Evolutionary conservation across 768 basidiomycete species (phyloP).

Genomic region (Suillus cothurnatus): DNA sequence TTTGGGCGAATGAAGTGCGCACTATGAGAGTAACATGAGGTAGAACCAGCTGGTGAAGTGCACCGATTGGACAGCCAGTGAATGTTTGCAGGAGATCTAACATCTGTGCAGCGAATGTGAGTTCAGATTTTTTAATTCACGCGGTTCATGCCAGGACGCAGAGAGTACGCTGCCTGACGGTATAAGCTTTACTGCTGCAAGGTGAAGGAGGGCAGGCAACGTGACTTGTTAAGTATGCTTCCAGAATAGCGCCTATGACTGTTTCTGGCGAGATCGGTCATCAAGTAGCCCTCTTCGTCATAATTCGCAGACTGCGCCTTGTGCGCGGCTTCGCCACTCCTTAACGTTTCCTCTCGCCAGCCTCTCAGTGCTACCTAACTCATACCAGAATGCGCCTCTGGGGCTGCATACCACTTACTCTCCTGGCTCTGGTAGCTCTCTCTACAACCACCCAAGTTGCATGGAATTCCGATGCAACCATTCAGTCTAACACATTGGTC

Average conservation of each 20-base stretch:
- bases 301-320: conserved; percentile 1
- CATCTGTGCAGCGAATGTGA: conserved; percentile 35
- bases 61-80: conserved; percentile 53
- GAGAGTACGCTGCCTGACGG: neutral
- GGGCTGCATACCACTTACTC: conserved; percentile 35
- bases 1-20: conserved; percentile 23
- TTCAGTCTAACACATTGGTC: conserved; percentile 62
- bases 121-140: conserved; percentile 1
- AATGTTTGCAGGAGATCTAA: conserved; percentile 49
- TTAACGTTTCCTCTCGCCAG: conserved; percentile 6
- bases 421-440: conserved; percentile 28
- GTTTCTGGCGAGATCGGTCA: neutral
- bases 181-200: neutral
- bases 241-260: neutral
- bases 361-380: conserved; percentile 5
- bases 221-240: neutral
- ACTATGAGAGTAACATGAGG: conserved; percentile 62
- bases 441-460: conserved; percentile 25
- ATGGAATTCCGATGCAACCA: conserved; percentile 23
- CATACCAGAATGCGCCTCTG: conserved; percentile 34
- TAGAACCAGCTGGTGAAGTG: conserved; percentile 59
- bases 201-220: conserved; percentile 4
- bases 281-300: neutral
- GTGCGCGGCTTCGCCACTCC: neutral
- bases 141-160: neutral